Conservation (phyloP, 2,329 filamentous ascomycete genomes). For the Verticillium zaregamsianum region DNA sequence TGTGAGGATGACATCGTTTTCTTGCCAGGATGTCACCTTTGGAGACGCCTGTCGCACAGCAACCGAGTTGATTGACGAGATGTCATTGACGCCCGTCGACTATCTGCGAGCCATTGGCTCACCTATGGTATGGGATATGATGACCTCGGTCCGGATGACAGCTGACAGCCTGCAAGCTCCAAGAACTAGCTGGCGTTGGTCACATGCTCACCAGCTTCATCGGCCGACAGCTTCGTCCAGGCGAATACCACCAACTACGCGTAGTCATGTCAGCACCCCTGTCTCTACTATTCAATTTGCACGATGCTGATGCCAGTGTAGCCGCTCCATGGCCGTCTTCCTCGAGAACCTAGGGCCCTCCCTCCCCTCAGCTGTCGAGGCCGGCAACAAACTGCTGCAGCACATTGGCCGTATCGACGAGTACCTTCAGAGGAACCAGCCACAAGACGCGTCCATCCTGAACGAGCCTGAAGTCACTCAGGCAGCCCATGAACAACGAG, state of each 20-base stretch:
- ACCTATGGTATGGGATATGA: conserved; percentile 6
- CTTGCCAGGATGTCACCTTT: conserved; percentile 11
- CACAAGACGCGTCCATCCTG: conserved; percentile 1
- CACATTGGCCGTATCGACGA: conserved; percentile 13
- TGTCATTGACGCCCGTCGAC: conserved; percentile 8
- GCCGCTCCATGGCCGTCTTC: conserved; percentile 10
- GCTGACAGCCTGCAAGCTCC: conserved; percentile 6
- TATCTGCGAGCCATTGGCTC: conserved; percentile 13
- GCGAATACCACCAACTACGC: conserved; percentile 10
- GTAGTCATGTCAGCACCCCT: conserved; percentile 9
- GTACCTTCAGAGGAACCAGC: conserved; percentile 3
- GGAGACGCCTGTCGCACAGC: conserved; percentile 11
- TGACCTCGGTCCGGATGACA: background rate
- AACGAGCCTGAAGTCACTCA: conserved; percentile 1
- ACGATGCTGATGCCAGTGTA: background rate
- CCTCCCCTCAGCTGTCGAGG: conserved; percentile 10
- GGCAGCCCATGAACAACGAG: background rate
- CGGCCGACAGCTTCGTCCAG: conserved; percentile 7
- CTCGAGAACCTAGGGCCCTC: conserved; percentile 11
- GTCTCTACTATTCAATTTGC: background rate
- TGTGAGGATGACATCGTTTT: conserved; percentile 11
- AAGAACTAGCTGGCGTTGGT: conserved; percentile 13
- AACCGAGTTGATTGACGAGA: conserved; percentile 10
- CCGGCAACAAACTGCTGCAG: conserved; percentile 7
- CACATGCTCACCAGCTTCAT: conserved; percentile 14